Conservation (phyloP, 2,329 filamentous ascomycete species). For the Cadophora sp. region DNA sequence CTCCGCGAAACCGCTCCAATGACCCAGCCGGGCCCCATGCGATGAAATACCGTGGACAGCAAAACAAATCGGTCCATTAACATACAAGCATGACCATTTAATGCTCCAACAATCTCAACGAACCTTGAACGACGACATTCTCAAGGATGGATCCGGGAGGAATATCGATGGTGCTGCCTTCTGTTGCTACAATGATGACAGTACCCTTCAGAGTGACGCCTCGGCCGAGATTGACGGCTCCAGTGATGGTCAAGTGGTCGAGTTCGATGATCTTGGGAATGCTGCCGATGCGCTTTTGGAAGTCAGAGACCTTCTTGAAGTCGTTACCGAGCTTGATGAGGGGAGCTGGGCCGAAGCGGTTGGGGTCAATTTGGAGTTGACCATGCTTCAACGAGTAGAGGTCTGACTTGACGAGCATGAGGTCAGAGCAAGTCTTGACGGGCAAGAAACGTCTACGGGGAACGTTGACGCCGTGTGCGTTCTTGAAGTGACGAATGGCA, state of each 20-base stretch:
- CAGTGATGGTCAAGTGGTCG: constrained; percentile 96
- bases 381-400: constrained; percentile 99
- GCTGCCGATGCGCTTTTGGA: constrained; percentile 85
- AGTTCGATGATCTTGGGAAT: constrained; percentile 92
- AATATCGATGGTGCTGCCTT: constrained; percentile 97
- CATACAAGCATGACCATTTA: constrained; percentile 46
- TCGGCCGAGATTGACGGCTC: constrained; percentile 94
- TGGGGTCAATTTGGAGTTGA: constrained; percentile 95
- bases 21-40: constrained; percentile 21
- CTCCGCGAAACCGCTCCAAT: constrained; percentile 21
- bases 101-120: constrained; percentile 77
- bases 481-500: constrained; percentile 98
- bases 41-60: constrained; percentile 18
- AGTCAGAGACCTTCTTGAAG: constrained; percentile 99
- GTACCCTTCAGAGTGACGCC: constrained; percentile 97
- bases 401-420: constrained; percentile 99
- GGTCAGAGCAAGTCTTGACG: constrained; percentile 99
- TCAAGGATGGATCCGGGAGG: constrained; percentile 96
- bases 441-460: constrained; percentile 97
- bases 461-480: constrained; percentile 98
- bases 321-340: constrained; percentile 98
- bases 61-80: constrained; percentile 19
- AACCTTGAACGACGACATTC: constrained; percentile 99
- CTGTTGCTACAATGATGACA: constrained; percentile 97
- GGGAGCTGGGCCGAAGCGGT: constrained; percentile 93